A percentile compares a stretch with the other conserved stretches of the same genome.
phyloP scores from a whole-genome alignment of 2,329 filamentous ascomycete species.

The Fusarium tuaranense region DNA sequence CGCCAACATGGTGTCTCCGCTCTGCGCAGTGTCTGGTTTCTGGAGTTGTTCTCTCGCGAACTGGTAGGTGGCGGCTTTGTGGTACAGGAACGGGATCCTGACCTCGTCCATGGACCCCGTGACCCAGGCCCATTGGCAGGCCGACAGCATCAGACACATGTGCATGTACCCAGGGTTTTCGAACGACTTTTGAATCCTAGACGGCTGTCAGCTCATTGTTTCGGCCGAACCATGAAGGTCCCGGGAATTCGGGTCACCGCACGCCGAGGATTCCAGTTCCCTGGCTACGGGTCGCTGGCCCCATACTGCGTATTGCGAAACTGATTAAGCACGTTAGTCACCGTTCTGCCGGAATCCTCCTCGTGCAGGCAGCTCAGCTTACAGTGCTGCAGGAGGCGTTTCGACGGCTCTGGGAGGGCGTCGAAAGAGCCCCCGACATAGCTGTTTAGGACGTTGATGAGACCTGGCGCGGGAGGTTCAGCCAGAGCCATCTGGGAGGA shows the following conservation, averaged over 20 bases:
- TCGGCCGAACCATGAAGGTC: background rate
- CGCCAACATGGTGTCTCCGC: constrained; percentile 57
- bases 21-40: constrained; percentile 51
- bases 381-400: constrained; percentile 47
- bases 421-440: constrained; percentile 50
- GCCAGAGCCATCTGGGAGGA: constrained; percentile 28
- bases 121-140: constrained; percentile 60
- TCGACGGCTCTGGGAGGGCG: constrained; percentile 46
- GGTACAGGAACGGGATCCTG: constrained; percentile 58
- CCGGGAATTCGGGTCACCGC: constrained; percentile 26
- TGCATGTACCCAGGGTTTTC: constrained; percentile 59
- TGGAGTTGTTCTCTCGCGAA: constrained; percentile 58
- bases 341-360: background rate
- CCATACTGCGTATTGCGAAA: constrained; percentile 56
- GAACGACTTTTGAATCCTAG: constrained; percentile 57
- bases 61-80: constrained; percentile 60
- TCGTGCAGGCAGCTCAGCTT: constrained; percentile 7
- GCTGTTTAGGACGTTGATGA: constrained; percentile 40
- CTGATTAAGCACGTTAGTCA: constrained; percentile 43
- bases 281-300: constrained; percentile 55
- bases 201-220: constrained; percentile 26
- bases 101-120: constrained; percentile 59
- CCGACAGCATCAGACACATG: constrained; percentile 58
- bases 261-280: constrained; percentile 47
- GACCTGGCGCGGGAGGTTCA: constrained; percentile 30